phyloP scores from a whole-genome alignment of 2,329 filamentous ascomycete species.

The Pseudonectria foliicola region DNA sequence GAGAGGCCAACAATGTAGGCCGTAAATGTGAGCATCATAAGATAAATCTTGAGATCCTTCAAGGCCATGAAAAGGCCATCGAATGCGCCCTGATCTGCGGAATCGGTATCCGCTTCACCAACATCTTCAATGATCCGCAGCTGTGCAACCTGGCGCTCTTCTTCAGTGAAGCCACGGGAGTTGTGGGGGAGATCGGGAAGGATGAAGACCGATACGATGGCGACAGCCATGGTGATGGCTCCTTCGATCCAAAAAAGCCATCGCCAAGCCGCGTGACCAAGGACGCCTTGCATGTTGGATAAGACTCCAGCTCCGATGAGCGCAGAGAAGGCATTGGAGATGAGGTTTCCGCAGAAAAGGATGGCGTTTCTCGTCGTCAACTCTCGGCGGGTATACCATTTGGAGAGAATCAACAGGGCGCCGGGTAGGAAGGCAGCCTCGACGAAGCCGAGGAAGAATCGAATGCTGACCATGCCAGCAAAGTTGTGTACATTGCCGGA shows the following conservation, averaged over 20 bases:
- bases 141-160: slow-evolving; percentile 50
- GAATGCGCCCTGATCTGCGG: slow-evolving; percentile 40
- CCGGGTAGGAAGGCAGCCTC: slow-evolving; percentile 61
- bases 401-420: slow-evolving; percentile 54
- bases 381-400: slow-evolving; percentile 60
- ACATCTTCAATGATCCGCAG: slow-evolving; percentile 51
- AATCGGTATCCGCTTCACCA: slow-evolving; percentile 47
- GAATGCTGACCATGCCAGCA: slow-evolving; percentile 44
- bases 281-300: slow-evolving; percentile 48
- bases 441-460: slow-evolving; percentile 55
- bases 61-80: slow-evolving; percentile 51
- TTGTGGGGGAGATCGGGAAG: slow-evolving; percentile 50
- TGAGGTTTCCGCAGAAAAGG: slow-evolving; percentile 52
- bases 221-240: slow-evolving; percentile 41
- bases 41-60: slow-evolving; percentile 54
- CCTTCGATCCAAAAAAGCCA: slow-evolving; percentile 58
- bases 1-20: slow-evolving; percentile 53
- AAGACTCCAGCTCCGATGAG: slow-evolving; percentile 53
- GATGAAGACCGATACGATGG: slow-evolving; percentile 39
- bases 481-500: slow-evolving; percentile 47
- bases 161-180: slow-evolving; percentile 49
- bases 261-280: slow-evolving; percentile 50
- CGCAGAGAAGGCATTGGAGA: slow-evolving; percentile 53
- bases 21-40: slow-evolving; percentile 56
- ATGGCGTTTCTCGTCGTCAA: slow-evolving; percentile 48